These are phyloP conservation scores for Tulasnella sp. DNA, from an alignment of 768 basidiomycete species.

Conservation along the genomic window DNA sequence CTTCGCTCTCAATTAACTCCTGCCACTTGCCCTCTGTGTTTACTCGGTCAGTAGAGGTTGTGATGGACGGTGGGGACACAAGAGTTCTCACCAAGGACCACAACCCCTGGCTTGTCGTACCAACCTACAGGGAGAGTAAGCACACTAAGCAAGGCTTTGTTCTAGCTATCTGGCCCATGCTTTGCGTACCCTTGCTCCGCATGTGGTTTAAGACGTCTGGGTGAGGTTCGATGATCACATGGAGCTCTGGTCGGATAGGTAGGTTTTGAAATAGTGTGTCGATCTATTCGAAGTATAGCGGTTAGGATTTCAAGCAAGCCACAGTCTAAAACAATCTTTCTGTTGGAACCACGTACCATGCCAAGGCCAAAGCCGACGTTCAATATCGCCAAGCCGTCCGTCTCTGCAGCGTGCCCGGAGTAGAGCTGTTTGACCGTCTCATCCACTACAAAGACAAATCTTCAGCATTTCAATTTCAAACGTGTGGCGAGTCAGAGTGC, in stretches of 20 bases:
- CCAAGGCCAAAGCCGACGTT: constrained; percentile 66
- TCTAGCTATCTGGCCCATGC: neutral
- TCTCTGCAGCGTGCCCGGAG: constrained; percentile 35
- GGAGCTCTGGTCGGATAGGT: constrained; percentile 45
- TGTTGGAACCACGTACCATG: constrained; percentile 4
- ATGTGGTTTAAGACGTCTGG: constrained; percentile 81
- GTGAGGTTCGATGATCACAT: constrained; percentile 92
- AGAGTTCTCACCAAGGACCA: constrained; percentile 35
- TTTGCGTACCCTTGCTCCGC: constrained; percentile 30
- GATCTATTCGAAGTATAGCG: constrained; percentile 39
- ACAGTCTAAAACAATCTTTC: neutral
- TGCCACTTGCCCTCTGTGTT: constrained; percentile 79
- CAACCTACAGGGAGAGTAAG: constrained; percentile 37
- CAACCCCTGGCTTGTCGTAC: constrained; percentile 64
- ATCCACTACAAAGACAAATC: constrained; percentile 42
- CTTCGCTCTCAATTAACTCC: constrained; percentile 54
- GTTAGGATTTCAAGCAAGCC: neutral
- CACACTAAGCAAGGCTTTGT: neutral
- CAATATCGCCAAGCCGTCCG: constrained; percentile 48
- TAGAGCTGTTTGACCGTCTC: constrained; percentile 63
- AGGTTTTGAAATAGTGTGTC: constrained; percentile 69
- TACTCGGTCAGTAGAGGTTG: neutral
- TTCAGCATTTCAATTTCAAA: constrained; percentile 16
- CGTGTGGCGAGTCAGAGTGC: neutral
- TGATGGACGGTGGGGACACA: neutral